Conservation (phyloP, 2,329 filamentous ascomycete genomes). For the Diplodia seriata region DNA sequence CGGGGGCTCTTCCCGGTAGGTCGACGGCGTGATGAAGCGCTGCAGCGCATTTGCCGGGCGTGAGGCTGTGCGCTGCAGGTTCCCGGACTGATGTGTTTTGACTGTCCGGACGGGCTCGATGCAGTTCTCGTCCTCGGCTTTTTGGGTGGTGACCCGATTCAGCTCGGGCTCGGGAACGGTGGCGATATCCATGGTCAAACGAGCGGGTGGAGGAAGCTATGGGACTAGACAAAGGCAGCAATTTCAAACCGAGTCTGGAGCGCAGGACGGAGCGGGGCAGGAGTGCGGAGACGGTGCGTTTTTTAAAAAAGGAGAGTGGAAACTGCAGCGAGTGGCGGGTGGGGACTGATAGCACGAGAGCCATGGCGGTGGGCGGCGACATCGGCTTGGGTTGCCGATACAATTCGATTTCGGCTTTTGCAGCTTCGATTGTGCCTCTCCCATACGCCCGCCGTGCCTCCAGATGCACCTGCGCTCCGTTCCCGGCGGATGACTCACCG, state of each 20-base stretch:
- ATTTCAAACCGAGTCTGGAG: not conserved
- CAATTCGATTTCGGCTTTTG: conserved; percentile 9
- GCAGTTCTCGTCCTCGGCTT: not conserved
- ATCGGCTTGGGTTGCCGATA: conserved; percentile 17
- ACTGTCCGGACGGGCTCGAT: conserved; percentile 7
- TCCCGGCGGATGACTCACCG: conserved; percentile 15
- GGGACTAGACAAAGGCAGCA: not conserved
- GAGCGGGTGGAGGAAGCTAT: not conserved
- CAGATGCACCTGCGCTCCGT: not conserved
- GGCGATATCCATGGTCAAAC: conserved; percentile 10
- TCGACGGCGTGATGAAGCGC: conserved; percentile 25
- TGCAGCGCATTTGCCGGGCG: conserved; percentile 16
- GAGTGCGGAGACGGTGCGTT: not conserved
- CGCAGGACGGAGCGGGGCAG: not conserved
- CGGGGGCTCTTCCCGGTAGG: conserved; percentile 30
- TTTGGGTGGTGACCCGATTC: not conserved
- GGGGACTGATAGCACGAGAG: conserved; percentile 17
- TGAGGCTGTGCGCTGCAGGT: not conserved
- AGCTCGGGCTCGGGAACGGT: not conserved
- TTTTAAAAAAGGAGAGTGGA: conserved; percentile 9
- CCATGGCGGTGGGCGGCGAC: not conserved
- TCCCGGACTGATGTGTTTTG: not conserved
- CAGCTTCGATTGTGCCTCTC: not conserved
- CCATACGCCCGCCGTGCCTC: conserved; percentile 1
- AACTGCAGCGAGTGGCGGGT: not conserved